These are phyloP conservation scores for Skeletonema costatum DNA, from an alignment of 108 stramenopile genomes.

Conservation along the genomic window DNA sequence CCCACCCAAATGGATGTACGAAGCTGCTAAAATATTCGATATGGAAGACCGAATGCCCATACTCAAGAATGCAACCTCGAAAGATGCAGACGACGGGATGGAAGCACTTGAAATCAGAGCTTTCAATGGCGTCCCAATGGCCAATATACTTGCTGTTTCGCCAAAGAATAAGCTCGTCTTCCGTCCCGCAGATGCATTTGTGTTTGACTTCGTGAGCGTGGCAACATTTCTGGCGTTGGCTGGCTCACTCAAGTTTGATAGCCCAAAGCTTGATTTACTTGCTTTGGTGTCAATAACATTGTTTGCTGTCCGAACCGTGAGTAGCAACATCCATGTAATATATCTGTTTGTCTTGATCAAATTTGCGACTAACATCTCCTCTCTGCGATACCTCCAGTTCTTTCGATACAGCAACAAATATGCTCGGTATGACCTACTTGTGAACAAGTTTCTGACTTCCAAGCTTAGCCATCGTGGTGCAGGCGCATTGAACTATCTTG, in stretches of 20 bases:
- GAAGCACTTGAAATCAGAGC: conserved; percentile 65
- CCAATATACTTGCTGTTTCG: conserved; percentile 76
- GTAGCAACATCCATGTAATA: background rate
- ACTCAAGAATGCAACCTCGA: conserved; percentile 10
- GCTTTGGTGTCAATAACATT: conserved; percentile 70
- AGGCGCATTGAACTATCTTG: conserved; percentile 72
- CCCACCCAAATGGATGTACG: conserved; percentile 67
- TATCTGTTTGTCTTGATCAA: background rate
- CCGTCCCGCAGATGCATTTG: conserved; percentile 82
- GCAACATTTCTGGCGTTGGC: conserved; percentile 58
- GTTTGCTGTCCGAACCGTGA: conserved; percentile 62
- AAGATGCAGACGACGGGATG: conserved; percentile 3
- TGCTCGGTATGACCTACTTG: conserved; percentile 84
- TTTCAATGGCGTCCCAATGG: conserved; percentile 81
- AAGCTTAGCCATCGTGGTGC: conserved; percentile 68
- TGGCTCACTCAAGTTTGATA: conserved; percentile 71
- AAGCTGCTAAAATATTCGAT: conserved; percentile 77
- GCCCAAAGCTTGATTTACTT: conserved; percentile 70
- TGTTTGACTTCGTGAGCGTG: conserved; percentile 72
- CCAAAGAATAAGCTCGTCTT: conserved; percentile 82
- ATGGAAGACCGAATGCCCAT: conserved; percentile 52
- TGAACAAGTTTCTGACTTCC: conserved; percentile 82
- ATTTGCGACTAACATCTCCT: background rate
- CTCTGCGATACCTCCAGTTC: conserved; percentile 19
- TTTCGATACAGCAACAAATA: conserved; percentile 84